These are phyloP conservation scores for Carex arenaria DNA, from an alignment of 202 grass and related monocot genomes.

Conservation along the genomic window DNA sequence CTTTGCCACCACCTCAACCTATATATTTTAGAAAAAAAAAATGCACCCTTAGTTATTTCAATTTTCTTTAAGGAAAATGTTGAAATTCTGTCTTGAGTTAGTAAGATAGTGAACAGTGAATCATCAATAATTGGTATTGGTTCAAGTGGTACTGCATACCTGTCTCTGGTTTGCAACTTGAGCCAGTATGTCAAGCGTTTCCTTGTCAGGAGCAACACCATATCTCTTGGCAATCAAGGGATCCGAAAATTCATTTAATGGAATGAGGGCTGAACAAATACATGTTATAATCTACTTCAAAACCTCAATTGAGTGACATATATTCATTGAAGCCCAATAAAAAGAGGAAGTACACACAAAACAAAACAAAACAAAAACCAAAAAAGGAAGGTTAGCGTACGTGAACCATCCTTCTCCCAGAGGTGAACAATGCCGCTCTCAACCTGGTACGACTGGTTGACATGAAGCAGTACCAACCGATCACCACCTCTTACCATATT, in stretches of 20 bases:
- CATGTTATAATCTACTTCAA: background rate
- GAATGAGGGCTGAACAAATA: slow-evolving; percentile 50
- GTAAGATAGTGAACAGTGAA: background rate
- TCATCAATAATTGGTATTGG: background rate
- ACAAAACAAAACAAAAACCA: background rate
- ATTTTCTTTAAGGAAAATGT: background rate
- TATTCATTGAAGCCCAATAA: background rate
- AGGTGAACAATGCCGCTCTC: slow-evolving; percentile 50
- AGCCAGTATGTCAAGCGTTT: slow-evolving; percentile 48
- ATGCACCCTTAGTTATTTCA: background rate
- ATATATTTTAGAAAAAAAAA: background rate
- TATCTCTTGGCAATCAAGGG: slow-evolving; percentile 43
- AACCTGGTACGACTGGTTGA: slow-evolving; percentile 31
- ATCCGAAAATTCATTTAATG: slow-evolving; percentile 59
- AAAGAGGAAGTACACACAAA: background rate
- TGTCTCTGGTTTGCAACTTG: slow-evolving; percentile 46
- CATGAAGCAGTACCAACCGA: slow-evolving; percentile 56
- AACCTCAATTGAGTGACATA: background rate
- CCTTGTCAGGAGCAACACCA: slow-evolving; percentile 50
- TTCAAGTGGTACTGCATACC: slow-evolving; percentile 28
- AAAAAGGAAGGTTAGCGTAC: slow-evolving; percentile 26
- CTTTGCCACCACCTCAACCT: slow-evolving; percentile 73
- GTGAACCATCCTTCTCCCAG: slow-evolving; percentile 61
- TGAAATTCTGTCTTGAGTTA: background rate
- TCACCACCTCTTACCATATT: slow-evolving; percentile 49